These are phyloP conservation scores for Articulospora tetracladia DNA, from an alignment of 495 filamentous ascomycete species.

Conservation along the genomic window DNA sequence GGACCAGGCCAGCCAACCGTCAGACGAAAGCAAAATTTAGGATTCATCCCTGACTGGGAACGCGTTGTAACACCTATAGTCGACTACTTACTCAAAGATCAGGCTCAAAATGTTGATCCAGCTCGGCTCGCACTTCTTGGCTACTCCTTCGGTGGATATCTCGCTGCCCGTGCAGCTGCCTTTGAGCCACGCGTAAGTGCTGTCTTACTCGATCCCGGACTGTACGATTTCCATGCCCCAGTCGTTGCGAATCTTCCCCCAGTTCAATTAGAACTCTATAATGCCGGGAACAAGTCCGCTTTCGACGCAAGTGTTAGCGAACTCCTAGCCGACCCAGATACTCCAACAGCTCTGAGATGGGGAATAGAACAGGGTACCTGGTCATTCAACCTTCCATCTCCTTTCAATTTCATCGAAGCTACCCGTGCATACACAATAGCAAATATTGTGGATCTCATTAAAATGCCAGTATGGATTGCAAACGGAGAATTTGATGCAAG, in stretches of 20 bases:
- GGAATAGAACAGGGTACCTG: slow-evolving; percentile 37
- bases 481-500: too few relatives aligned
- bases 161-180: slow-evolving; percentile 16
- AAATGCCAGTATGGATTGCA: too few relatives aligned
- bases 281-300: not conserved
- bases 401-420: slow-evolving; percentile 27
- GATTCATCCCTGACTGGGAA: slow-evolving; percentile 48
- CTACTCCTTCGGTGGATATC: slow-evolving; percentile 29
- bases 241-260: not conserved
- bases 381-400: slow-evolving; percentile 32
- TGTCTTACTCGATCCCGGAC: slow-evolving; percentile 18
- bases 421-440: slow-evolving; percentile 6
- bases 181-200: slow-evolving; percentile 15
- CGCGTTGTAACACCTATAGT: slow-evolving; percentile 31
- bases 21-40: slow-evolving; percentile 37
- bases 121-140: slow-evolving; percentile 27
- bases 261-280: not conserved
- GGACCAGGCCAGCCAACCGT: slow-evolving; percentile 46
- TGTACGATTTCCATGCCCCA: slow-evolving; percentile 16
- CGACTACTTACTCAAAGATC: slow-evolving; percentile 12
- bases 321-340: not conserved
- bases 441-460: not conserved
- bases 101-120: slow-evolving; percentile 20
- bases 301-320: not conserved
- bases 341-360: slow-evolving; percentile 27